Evolutionary conservation across 2,329 filamentous ascomycete genomes (phyloP), one percentile per base, ranked within the genome.

Genomic region (Trichoderma sp.): DNA sequence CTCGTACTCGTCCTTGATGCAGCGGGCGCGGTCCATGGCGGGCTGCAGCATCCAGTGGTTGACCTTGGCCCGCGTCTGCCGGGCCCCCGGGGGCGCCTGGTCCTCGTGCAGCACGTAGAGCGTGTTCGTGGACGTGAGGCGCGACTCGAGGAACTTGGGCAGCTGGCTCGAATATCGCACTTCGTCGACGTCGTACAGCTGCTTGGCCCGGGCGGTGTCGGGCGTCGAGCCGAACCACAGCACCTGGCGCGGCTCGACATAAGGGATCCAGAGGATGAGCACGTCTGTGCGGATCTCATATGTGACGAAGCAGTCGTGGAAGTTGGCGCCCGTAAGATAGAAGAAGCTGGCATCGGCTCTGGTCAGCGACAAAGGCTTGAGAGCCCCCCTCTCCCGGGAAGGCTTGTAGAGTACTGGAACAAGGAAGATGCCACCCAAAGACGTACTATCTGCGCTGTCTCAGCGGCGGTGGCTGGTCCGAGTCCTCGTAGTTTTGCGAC

Each of bases 1-100:
- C 74, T 99, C 94, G 74, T 96, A 92, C n/a, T 85, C 83, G 54
- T 91, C 89, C 79, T 98, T 98, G 76, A 91, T 82, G 1, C 94
- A 89, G 39, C 94, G 89, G 24, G 90, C 89, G 63, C 87, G 83
- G 73, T 97, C 90, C 78, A 97, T 93, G 57, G 91, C 90, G 1
- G 83, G 83, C 68, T 84, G 84, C 10, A 97, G 81, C 10, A 77
- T 78, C 15, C 74, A 73, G 50, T 77, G 75, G 74, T 90, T 81
- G 68, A 88, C 76, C 19, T 58, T 59, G 26, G 24, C 50, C 24
- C 21, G 59, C 1, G 30, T 28, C 26, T 30, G 48, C 62, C n/a
- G 66, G 41, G 48, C 44, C 34, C 21, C 15, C 71, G 28, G 14
- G 5, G 72, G 71, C 50, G 71, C 68, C 71, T 85, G 82, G 47